phyloP scores from a whole-genome alignment of 768 basidiomycete species.

The Leccinum pellstonianum region DNA sequence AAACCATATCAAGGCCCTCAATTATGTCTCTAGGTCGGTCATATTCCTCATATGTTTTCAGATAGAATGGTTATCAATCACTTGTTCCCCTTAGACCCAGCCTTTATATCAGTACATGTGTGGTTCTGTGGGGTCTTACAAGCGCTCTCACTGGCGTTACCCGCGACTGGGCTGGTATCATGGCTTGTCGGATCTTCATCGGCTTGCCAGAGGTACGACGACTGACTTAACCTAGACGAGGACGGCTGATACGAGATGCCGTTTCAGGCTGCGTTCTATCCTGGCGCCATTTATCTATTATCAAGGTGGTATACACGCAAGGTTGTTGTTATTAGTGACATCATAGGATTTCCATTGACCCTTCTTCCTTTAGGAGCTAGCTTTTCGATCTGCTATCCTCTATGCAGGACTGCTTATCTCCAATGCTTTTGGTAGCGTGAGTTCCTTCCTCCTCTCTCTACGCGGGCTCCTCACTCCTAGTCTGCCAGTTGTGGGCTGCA shows the following conservation, averaged over 20 bases:
- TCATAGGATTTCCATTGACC: not conserved
- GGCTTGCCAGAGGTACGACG: conserved; percentile 54
- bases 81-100: conserved; percentile 45
- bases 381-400: conserved; percentile 59
- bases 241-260: not conserved
- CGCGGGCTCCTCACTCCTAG: not conserved
- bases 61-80: not conserved
- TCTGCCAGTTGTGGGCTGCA: conserved; percentile 61
- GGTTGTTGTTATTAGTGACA: conserved; percentile 1
- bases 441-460: conserved; percentile 16
- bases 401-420: conserved; percentile 60
- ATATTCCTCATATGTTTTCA: not conserved
- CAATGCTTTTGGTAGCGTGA: conserved; percentile 65
- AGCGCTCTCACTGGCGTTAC: conserved; percentile 60
- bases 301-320: conserved; percentile 57
- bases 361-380: conserved; percentile 49
- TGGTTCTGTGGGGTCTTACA: conserved; percentile 61
- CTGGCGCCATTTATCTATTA: conserved; percentile 48
- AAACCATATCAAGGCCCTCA: conserved; percentile 44
- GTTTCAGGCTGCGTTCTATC: conserved; percentile 58
- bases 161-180: conserved; percentile 49
- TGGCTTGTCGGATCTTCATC: conserved; percentile 58
- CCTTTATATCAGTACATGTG: conserved; percentile 58
- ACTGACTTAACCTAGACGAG: not conserved
- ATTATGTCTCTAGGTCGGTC: conserved; percentile 50